Base-by-base conservation (phyloP, 2,329 filamentous ascomycete species). In the Colletotrichum costaricense region DNA sequence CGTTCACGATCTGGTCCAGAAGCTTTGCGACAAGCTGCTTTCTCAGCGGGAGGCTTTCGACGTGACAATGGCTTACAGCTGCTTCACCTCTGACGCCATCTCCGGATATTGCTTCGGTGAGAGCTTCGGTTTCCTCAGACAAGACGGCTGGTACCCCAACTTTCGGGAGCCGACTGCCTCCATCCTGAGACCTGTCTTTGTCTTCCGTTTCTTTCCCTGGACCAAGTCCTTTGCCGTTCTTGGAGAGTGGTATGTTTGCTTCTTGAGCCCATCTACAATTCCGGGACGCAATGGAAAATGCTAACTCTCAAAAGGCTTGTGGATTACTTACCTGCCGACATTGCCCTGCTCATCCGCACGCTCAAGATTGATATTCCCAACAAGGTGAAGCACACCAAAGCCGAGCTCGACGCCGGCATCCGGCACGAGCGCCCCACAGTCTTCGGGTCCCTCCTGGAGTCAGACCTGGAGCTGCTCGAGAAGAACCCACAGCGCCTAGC, bases 51-150 rank as follows among this genome's bases (percentile, higher is more conserved):
- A 75, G 6, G 72, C 79, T 0, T 79, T 84, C n/a, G 79, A 84
- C 49, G 74, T 83, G 9, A 80, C 78, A 35, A 78, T 81, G 67
- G 81, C 82, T 2, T 84, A 81, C 64, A 83, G 80, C 69, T 84
- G 82, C 73, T 84, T 83, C 66, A 83, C 82, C 0, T 79, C 82
- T 0, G 83, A 85, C n/a, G 78, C 80, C 3, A 84, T 84, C 33
- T 80, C 80, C 2, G 76, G 79, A 2, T 84, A 83, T 62, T 79
- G 78, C 26, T 85, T 84, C 67, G 83, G 83, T 11, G 80, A 84
- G 56, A 75, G 76, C 5, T 79, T 84, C 66, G 82, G 82, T 1
- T 77, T 82, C 52, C 58, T 82, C 24, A 74, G 75, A 6, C 80
- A 82, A 67, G 76, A 82, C 3, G 80, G 76, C 0, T 84, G 82